phyloP scores from a whole-genome alignment of 441 rosid genomes.

The Eutrema salsugineum region DNA sequence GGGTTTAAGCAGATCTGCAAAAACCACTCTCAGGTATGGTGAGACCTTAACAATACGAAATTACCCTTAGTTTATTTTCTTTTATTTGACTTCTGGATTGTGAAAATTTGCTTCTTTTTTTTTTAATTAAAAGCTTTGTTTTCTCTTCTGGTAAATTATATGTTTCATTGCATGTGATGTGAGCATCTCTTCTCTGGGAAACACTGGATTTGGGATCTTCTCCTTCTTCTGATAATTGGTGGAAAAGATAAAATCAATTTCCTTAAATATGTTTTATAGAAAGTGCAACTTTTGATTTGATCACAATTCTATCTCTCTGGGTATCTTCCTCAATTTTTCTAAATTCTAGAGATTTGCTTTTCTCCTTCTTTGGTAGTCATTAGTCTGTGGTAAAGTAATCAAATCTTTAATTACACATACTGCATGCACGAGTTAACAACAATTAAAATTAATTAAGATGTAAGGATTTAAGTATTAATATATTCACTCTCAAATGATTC shows the following conservation, averaged over 20 bases:
- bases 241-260: not conserved
- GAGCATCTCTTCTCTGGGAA: constrained; percentile 13
- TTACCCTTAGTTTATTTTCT: not conserved
- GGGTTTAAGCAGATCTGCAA: constrained; percentile 31
- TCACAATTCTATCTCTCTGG: constrained; percentile 17
- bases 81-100: constrained; percentile 3
- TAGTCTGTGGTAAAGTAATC: constrained; percentile 1
- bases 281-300: constrained; percentile 20
- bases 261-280: not conserved
- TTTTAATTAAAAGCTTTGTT: not conserved
- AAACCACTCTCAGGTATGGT: constrained; percentile 25
- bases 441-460: constrained; percentile 4
- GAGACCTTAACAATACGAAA: constrained; percentile 1
- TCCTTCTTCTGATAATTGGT: constrained; percentile 7
- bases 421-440: constrained; percentile 31
- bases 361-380: constrained; percentile 6
- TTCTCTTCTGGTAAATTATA: constrained; percentile 5
- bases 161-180: constrained; percentile 23
- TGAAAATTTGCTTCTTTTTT: not conserved
- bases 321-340: constrained; percentile 5
- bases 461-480: not conserved
- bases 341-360: constrained; percentile 19
- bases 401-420: constrained; percentile 9
- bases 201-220: constrained; percentile 15
- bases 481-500: constrained; percentile 18